A percentile compares a stretch with the other conserved stretches of the same genome.
Conservation (phyloP, 768 basidiomycete species). For the Amanita subjunquillea region DNA sequence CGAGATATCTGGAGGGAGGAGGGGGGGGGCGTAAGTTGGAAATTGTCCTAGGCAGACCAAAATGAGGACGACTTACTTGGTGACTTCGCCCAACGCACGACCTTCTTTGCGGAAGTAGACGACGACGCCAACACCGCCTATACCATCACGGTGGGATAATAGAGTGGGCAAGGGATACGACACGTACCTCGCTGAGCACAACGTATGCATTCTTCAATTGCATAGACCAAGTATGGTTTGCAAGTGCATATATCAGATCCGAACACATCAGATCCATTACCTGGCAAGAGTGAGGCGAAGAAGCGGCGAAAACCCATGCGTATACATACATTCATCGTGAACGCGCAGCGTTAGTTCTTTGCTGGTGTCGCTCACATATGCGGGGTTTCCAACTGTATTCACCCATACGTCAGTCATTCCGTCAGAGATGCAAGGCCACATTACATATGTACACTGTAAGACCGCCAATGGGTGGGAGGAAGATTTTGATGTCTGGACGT, state of each 20-base stretch:
- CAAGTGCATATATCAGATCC: conserved; percentile 90
- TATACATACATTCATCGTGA: conserved; percentile 77
- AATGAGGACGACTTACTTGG: conserved; percentile 43
- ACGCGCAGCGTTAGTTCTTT: conserved; percentile 83
- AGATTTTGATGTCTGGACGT: conserved; percentile 89
- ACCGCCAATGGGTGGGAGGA: conserved; percentile 90
- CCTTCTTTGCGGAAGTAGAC: conserved; percentile 96
- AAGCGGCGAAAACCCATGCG: not conserved
- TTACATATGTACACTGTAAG: conserved; percentile 87
- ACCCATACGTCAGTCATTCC: not conserved
- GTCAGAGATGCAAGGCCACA: conserved; percentile 7
- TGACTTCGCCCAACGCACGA: conserved; percentile 87
- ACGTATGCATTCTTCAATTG: conserved; percentile 89
- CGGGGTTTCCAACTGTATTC: conserved; percentile 67
- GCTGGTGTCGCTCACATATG: conserved; percentile 59
- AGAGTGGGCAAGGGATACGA: not conserved
- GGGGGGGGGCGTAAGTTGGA: not conserved
- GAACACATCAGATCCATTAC: conserved; percentile 93
- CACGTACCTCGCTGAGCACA: conserved; percentile 38
- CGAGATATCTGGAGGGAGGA: conserved; percentile 53
- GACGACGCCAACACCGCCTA: conserved; percentile 84
- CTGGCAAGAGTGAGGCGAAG: conserved; percentile 11
- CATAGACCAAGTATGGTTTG: conserved; percentile 87
- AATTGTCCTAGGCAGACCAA: not conserved
- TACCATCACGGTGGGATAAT: not conserved